Base-by-base conservation (phyloP, 2,329 filamentous ascomycete species). In the Aureobasidium subglaciale region DNA sequence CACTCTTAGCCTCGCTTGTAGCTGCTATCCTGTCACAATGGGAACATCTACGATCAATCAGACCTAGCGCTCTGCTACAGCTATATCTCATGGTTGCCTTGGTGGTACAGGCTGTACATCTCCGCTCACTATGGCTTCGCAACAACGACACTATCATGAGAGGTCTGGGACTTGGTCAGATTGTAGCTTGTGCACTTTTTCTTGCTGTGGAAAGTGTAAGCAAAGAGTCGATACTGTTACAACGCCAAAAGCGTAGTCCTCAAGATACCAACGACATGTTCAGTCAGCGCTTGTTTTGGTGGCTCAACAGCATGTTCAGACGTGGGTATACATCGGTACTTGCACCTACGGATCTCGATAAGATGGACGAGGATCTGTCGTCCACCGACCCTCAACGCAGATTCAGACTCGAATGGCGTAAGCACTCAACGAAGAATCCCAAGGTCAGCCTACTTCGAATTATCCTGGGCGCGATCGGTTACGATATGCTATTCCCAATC, bases 191-290 rank as follows among this genome's bases (percentile, higher is more conserved):
- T 15, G 60, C 56, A 8, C 25, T 63, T 13, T 54, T 66, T 13
- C 58, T 68, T n/a, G 48, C 64, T n/a, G 56, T 65, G 11, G 65
- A 67, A 46, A 65, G 63, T 13, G 55, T 63, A 15, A 61, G 62
- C 41, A 67, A 67, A 48, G 59, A 58, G 15, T 56, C 55, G 4
- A 59, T 65, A 22, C 48, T 66, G 2, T 59, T 65, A 37, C 57
- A 49, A 20, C 59, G 61, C 29, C 58, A 56, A 10, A 61, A 41
- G 30, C 58, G 62, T 2, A 61, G 63, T 10, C 71, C 70, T 1
- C 71, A 74, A 56, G 69, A 70, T 52, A 68, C 64, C 4, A 66
- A 64, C 24, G 68, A 68, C 2, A 59, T 73, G 6, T 69, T 70
- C 53, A 66, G 65, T 5, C 62, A 70, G n/a, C 61, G 67, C 9